phyloP scores from a whole-genome alignment of 2,329 filamentous ascomycete species.

The Phoma sp. region DNA sequence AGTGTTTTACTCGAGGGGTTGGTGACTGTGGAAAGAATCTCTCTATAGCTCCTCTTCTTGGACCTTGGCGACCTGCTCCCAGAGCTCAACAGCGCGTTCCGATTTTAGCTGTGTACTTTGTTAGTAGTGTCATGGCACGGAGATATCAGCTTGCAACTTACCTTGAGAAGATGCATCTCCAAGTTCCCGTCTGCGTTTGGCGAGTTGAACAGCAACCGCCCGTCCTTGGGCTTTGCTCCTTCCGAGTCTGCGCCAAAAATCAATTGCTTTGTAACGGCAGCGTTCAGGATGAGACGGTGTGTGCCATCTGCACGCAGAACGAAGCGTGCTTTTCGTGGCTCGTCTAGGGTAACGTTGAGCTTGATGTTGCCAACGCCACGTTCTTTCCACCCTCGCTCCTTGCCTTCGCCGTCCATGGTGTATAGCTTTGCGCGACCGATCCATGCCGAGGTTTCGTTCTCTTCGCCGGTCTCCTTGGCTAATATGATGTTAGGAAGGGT shows the following conservation, averaged over 20 bases:
- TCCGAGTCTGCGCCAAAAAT: conserved; percentile 73
- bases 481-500: conserved; percentile 20
- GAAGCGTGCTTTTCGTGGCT: conserved; percentile 67
- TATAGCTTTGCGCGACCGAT: conserved; percentile 84
- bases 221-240: conserved; percentile 70
- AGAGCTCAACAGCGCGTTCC: conserved; percentile 32
- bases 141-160: conserved; percentile 41
- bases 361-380: conserved; percentile 83
- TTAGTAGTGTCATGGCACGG: conserved; percentile 7
- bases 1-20: background rate
- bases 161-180: conserved; percentile 63
- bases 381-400: conserved; percentile 80
- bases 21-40: background rate
- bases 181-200: conserved; percentile 59
- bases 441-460: conserved; percentile 77
- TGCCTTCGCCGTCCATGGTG: conserved; percentile 66
- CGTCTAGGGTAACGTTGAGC: conserved; percentile 64
- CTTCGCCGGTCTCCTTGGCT: conserved; percentile 84
- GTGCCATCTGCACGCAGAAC: conserved; percentile 93
- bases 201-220: conserved; percentile 70
- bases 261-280: conserved; percentile 78
- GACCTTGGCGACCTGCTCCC: conserved; percentile 31
- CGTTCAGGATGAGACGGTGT: conserved; percentile 85
- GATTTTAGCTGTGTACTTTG: conserved; percentile 23
- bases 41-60: conserved; percentile 34